Base-by-base conservation (phyloP, 2,329 filamentous ascomycete species). In the Xylaria sp. region DNA sequence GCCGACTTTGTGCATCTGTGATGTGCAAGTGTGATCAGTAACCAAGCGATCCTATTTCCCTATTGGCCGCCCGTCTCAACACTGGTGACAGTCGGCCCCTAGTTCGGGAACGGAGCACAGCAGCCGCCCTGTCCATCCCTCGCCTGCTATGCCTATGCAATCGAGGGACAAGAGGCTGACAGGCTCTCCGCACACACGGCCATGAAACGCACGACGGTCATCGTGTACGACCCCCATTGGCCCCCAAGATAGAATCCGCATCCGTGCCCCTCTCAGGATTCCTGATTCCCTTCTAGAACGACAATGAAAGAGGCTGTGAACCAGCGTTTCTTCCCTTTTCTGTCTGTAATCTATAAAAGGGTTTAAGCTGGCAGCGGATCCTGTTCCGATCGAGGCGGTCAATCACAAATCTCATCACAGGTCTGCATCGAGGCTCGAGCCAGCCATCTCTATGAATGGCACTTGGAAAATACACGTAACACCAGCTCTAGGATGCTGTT, bases 171-270 rank as follows among this genome's bases (percentile, higher is more conserved):
- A 63, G 54, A 61, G 60, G 63, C 65, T 55, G 46, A 67, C 47
- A 49, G 56, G 15, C 35, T 15, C 61, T 59, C 47, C n/a, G 15
- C 45, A 33, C 64, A 51, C 67, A 64, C 61, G 69, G 56, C 60
- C 51, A 65, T 70, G 70, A 72, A 71, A 71, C 70, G 61, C 35
- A 55, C 54, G 50, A 47, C 38, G 56, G 56, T 49, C 47, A 43
- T 71, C 68, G 70, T 72, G 69, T 71, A 66, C 60, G 28, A 37
- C 56, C 56, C 63, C 54, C 19, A 72, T 71, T 72, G 70, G 70
- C 55, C 49, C 61, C 61, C 53, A 55, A 35, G 19, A 12, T 28
- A 5, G 28, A 31, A 31, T 31, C 28, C 28, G 5, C 55, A 23
- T n/a, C 33, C 35, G 50, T n/a, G 33, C 37, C 58, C 53, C 55